Evolutionary conservation across 768 basidiomycete genomes (phyloP).

Genomic region (Mycena galopus): DNA sequence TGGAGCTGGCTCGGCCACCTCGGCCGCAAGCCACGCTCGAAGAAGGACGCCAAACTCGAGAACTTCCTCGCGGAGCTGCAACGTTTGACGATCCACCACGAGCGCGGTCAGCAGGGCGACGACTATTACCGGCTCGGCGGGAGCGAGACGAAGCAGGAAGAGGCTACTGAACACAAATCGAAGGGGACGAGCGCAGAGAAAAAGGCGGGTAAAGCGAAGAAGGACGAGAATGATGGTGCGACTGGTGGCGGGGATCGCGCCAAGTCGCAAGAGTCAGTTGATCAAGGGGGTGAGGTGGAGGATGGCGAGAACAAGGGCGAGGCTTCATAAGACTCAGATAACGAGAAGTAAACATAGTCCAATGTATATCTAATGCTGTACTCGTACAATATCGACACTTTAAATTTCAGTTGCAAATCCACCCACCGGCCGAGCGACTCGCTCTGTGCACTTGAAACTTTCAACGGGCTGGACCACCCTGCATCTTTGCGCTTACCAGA

Average conservation of each 20-base stretch:
- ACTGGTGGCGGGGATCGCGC: background rate
- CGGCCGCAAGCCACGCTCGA: conserved; percentile 20
- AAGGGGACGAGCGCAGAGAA: conserved; percentile 17
- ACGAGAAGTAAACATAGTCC: no score
- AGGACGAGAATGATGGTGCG: background rate
- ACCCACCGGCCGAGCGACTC: no score
- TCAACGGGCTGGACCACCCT: no score
- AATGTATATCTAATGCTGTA: no score
- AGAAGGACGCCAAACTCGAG: conserved; percentile 24
- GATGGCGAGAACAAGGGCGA: no score
- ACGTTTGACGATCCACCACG: conserved; percentile 28
- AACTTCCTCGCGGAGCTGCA: conserved; percentile 24
- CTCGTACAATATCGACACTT: no score
- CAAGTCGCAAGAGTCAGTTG: background rate
- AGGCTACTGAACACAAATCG: conserved; percentile 20
- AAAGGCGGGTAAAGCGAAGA: conserved; percentile 16
- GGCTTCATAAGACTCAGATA: no score
- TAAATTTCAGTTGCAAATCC: no score
- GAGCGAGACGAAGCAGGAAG: conserved; percentile 26
- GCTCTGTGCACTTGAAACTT: no score
- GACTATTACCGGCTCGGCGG: conserved; percentile 25
- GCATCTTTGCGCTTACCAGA: no score
- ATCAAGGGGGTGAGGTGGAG: background rate
- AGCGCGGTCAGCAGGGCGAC: conserved; percentile 15
- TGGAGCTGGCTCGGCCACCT: conserved; percentile 25